phyloP scores from a whole-genome alignment of 129 eudicot genomes.

The Chrysanthemum makinoi region DNA sequence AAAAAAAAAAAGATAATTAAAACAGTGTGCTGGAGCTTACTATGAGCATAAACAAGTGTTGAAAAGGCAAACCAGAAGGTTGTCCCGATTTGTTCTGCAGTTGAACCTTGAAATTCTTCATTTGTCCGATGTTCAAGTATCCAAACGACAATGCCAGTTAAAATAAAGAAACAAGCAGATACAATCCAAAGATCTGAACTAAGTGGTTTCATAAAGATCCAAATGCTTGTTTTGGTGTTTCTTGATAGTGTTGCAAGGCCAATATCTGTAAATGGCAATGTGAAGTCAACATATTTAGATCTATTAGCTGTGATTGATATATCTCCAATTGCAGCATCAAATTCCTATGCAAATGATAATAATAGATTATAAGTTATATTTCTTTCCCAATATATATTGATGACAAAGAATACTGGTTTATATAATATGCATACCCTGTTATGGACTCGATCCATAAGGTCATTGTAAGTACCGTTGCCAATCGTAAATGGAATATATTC shows the following conservation, averaged over 20 bases:
- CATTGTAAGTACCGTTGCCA: slow-evolving; percentile 18
- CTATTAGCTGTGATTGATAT: slow-evolving; percentile 44
- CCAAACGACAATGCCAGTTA: slow-evolving; percentile 39
- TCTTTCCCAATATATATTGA: neutral
- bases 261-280: slow-evolving; percentile 35
- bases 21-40: slow-evolving; percentile 20
- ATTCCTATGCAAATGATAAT: slow-evolving; percentile 23
- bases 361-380: neutral
- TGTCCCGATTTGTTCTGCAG: slow-evolving; percentile 32
- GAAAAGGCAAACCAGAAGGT: slow-evolving; percentile 43
- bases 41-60: slow-evolving; percentile 34
- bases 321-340: slow-evolving; percentile 55
- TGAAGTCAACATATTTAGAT: slow-evolving; percentile 45
- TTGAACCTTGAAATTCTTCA: slow-evolving; percentile 33
- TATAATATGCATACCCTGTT: slow-evolving; percentile 12
- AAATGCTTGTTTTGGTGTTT: slow-evolving; percentile 20
- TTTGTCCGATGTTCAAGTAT: slow-evolving; percentile 34
- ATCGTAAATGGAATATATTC: slow-evolving; percentile 3
- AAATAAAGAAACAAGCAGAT: slow-evolving; percentile 27
- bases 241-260: slow-evolving; percentile 36
- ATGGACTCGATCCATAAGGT: slow-evolving; percentile 8
- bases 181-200: slow-evolving; percentile 36
- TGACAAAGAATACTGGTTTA: neutral
- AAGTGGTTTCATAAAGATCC: slow-evolving; percentile 49
- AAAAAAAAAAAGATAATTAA: no score